Evolutionary conservation across 2,329 filamentous ascomycete genomes (phyloP), one percentile per base, ranked within the genome.

Genomic region (Apiospora koreana): DNA sequence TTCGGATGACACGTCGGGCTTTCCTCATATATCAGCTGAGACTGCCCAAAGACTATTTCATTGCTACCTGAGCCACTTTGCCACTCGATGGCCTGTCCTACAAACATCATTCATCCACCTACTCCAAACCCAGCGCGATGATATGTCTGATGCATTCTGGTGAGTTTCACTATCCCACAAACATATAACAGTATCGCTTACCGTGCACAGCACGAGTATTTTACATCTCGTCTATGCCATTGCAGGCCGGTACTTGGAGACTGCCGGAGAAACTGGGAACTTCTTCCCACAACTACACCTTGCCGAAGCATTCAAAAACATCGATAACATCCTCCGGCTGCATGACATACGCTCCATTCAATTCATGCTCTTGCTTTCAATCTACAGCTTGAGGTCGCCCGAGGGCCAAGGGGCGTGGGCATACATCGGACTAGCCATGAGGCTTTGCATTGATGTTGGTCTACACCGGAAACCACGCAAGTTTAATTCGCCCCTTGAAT

Each of bases 221-320:
- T 65, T 79, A n/a, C 77, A 79, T 64, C 71, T 79, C 2, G 73
- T 79, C 10, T 79, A 79, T 68, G 77, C 79, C 21, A 77, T 75
- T 41, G 76, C 74, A 10, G 77, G 76, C 8, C 75, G 77, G 14
- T 79, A 79, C 69, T 71, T 79, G 3, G 74, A 78, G 65, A 77
- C 74, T 1, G 77, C 77, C 7, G 77, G 78, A 58, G 76, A 78
- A 67, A 76, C 75, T 1, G 75, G 73, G 28, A 70, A 69, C 8
- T 75, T 74, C 45, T 71, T 70, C 64, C 69, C 73, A 1, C 68
- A 73, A 42, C 69, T 72, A 38, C 74, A 76, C 67, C 72, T 72
- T 43, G 73, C 72, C 54, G 64, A 69, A 48, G 73, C 74, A 3
- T 67, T 74, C 35, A 67, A 70, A 45, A 68, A 72, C 43, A 68